A percentile compares a stretch with the other conserved stretches of the same genome.
phyloP scores from a whole-genome alignment of 1,284 basidiomycete genomes.

The Tylopilus orsonianus region DNA sequence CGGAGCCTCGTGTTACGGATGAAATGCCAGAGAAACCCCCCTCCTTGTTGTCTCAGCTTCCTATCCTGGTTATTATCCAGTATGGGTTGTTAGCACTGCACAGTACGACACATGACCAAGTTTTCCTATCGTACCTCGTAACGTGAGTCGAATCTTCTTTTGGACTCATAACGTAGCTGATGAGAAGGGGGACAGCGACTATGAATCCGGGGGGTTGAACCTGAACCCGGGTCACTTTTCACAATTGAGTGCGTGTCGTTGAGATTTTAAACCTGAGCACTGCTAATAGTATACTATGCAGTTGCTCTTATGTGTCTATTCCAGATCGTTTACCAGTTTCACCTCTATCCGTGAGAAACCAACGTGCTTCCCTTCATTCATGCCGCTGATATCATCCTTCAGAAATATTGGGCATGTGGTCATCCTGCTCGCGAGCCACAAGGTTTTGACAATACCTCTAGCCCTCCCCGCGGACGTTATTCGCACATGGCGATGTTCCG shows the following conservation, averaged over 20 bases:
- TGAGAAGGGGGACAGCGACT: slow-evolving; percentile 52
- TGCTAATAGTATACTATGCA: slow-evolving; percentile 29
- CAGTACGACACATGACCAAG: slow-evolving; percentile 81
- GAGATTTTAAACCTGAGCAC: background rate
- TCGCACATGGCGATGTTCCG: slow-evolving; percentile 86
- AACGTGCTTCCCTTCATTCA: slow-evolving; percentile 13
- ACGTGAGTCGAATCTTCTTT: slow-evolving; percentile 50
- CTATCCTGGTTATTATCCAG: slow-evolving; percentile 71
- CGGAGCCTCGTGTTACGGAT: slow-evolving; percentile 11
- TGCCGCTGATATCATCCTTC: background rate
- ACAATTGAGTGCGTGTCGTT: slow-evolving; percentile 67
- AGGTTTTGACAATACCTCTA: slow-evolving; percentile 27
- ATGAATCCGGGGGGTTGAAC: slow-evolving; percentile 69
- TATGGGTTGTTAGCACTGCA: slow-evolving; percentile 79
- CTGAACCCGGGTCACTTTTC: slow-evolving; percentile 79
- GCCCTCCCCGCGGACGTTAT: slow-evolving; percentile 73
- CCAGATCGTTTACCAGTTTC: slow-evolving; percentile 81
- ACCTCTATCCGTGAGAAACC: slow-evolving; percentile 75
- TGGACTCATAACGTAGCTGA: background rate
- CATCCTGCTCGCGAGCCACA: slow-evolving; percentile 4
- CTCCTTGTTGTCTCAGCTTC: slow-evolving; percentile 64
- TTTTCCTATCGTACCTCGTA: slow-evolving; percentile 81
- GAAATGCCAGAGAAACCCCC: slow-evolving; percentile 43
- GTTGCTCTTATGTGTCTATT: slow-evolving; percentile 80
- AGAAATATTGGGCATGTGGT: slow-evolving; percentile 56